These are phyloP conservation scores for Butyriboletus loyo DNA, from an alignment of 768 basidiomycete species.

Conservation along the genomic window DNA sequence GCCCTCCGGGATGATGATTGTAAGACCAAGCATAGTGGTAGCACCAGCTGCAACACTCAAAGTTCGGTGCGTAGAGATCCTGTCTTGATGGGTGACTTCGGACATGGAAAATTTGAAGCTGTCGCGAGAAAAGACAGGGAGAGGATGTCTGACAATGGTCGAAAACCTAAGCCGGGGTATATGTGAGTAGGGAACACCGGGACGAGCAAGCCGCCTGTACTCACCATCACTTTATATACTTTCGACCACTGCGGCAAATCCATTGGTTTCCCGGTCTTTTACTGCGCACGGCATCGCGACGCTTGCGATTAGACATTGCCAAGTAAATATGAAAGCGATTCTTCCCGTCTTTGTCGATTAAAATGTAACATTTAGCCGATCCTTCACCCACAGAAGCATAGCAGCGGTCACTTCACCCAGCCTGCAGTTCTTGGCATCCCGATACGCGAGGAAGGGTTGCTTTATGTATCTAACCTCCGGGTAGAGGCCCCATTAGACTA, in stretches of 20 bases:
- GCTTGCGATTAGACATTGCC: conserved; percentile 5
- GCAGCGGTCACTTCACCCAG: background rate
- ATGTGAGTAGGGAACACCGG: background rate
- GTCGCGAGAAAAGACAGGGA: conserved; percentile 1
- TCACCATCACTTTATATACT: conserved; percentile 12
- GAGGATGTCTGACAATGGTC: background rate
- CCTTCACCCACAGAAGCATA: background rate
- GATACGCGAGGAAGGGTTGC: conserved; percentile 9
- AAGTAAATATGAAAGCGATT: background rate
- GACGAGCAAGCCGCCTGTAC: background rate
- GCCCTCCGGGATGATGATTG: background rate
- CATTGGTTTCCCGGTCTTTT: background rate
- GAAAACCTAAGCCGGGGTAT: background rate
- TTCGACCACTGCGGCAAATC: background rate
- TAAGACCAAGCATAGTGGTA: background rate
- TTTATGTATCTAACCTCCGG: background rate
- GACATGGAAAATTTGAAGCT: background rate
- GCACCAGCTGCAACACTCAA: background rate
- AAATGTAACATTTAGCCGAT: background rate
- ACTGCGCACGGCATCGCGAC: background rate
- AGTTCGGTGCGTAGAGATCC: background rate
- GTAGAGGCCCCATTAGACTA: too few relatives aligned
- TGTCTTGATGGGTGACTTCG: background rate
- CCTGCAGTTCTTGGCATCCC: conserved; percentile 16
- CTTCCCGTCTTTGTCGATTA: conserved; percentile 14